These are phyloP conservation scores for Erysiphe pulchra DNA, from an alignment of 2,329 filamentous ascomycete genomes.

Conservation along the genomic window DNA sequence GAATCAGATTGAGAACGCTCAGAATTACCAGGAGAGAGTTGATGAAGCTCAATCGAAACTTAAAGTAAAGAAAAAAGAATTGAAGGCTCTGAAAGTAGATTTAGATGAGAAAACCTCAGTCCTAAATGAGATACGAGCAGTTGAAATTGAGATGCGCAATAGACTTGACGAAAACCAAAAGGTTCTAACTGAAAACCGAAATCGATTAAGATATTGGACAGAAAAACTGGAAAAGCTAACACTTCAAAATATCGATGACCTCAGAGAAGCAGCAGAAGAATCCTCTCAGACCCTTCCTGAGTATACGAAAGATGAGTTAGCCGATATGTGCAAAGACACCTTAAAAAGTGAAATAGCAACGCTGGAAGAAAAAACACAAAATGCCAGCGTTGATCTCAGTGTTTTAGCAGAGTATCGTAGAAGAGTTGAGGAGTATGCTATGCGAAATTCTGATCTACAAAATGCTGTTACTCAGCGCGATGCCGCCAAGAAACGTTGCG, in stretches of 20 bases:
- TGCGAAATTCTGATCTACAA: constrained; percentile 62
- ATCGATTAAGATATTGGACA: constrained; percentile 61
- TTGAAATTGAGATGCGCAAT: constrained; percentile 95
- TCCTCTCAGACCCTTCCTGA: constrained; percentile 35
- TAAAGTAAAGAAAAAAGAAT: constrained; percentile 52
- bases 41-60: constrained; percentile 65
- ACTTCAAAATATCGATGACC: constrained; percentile 56
- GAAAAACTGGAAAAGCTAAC: constrained; percentile 69
- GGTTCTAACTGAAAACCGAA: constrained; percentile 61
- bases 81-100: constrained; percentile 56
- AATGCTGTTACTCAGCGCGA: constrained; percentile 57
- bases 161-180: constrained; percentile 95
- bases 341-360: constrained; percentile 39
- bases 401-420: constrained; percentile 77
- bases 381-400: constrained; percentile 63
- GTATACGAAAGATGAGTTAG: constrained; percentile 48
- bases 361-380: constrained; percentile 54
- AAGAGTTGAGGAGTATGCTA: constrained; percentile 57
- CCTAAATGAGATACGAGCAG: constrained; percentile 65
- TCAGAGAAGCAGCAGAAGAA: constrained; percentile 27
- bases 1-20: constrained; percentile 50
- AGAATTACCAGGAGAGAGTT: constrained; percentile 44
- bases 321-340: constrained; percentile 37
- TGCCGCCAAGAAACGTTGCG: constrained; percentile 69
- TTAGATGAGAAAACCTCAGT: constrained; percentile 67